Conservation (phyloP, 495 filamentous ascomycete genomes). For the Penicillium silybi region DNA sequence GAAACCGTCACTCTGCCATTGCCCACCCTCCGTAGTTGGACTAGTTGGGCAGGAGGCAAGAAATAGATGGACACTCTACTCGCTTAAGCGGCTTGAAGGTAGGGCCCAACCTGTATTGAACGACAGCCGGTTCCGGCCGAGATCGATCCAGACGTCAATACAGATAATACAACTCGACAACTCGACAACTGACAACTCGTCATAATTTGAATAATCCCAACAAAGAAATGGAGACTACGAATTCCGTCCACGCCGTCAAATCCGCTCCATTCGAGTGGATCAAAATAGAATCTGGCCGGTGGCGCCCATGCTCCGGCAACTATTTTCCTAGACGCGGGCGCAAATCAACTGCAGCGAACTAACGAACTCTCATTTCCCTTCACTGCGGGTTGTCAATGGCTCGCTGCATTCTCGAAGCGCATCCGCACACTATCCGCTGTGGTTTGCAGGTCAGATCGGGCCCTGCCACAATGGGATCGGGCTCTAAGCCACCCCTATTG, state of each 20-base stretch:
- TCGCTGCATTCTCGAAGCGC: background rate
- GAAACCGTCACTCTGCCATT: background rate
- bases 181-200: too few species aligned
- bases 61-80: background rate
- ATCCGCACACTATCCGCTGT: background rate
- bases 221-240: background rate
- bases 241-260: background rate
- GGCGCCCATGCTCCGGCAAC: background rate
- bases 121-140: slow-evolving; percentile 7
- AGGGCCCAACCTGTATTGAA: too few species aligned
- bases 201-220: background rate
- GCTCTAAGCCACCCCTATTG: too few species aligned
- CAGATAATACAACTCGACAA: background rate
- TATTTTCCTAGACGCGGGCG: background rate
- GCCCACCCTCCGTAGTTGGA: background rate
- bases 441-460: background rate
- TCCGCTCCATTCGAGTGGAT: background rate
- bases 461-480: background rate
- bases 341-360: background rate
- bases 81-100: too few species aligned
- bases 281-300: background rate
- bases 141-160: slow-evolving; percentile 1
- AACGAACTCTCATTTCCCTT: background rate
- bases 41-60: background rate
- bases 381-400: background rate